Percentiles rank a stretch among this genome's conserved stretches.
Conservation (phyloP, 2,329 filamentous ascomycete genomes). For the Nectriaceae sp. region DNA sequence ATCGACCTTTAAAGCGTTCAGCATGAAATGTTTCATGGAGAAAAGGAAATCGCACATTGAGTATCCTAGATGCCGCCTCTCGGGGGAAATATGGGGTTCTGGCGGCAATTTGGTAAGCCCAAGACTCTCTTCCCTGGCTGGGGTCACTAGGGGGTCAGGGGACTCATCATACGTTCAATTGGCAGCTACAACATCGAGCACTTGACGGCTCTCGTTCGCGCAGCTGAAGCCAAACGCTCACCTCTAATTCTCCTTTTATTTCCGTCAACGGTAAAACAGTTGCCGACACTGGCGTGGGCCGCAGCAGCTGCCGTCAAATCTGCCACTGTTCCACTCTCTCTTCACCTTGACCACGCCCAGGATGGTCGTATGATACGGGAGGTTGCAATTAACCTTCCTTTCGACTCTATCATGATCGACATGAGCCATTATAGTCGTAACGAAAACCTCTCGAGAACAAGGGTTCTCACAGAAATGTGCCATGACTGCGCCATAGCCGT, state of each 20-base stretch:
- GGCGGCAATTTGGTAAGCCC: conserved; percentile 15
- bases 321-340: conserved; percentile 30
- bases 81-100: conserved; percentile 11
- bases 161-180: background rate
- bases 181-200: conserved; percentile 20
- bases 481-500: conserved; percentile 13
- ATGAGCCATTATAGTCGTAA: conserved; percentile 73
- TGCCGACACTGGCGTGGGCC: conserved; percentile 11
- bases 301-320: conserved; percentile 48
- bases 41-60: conserved; percentile 6
- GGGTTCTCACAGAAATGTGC: conserved; percentile 10
- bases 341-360: conserved; percentile 57
- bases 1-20: too few relatives aligned
- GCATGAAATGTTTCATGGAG: too few relatives aligned
- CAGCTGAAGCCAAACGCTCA: conserved; percentile 13
- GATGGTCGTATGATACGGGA: conserved; percentile 54
- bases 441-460: conserved; percentile 57
- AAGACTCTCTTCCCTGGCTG: background rate
- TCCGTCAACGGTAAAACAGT: conserved; percentile 7
- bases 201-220: conserved; percentile 13
- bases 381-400: conserved; percentile 56
- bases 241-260: conserved; percentile 14
- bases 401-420: conserved; percentile 76
- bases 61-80: conserved; percentile 8
- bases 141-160: background rate